Conservation (phyloP, 495 filamentous ascomycete genomes). For the Entonaema liquescens region DNA sequence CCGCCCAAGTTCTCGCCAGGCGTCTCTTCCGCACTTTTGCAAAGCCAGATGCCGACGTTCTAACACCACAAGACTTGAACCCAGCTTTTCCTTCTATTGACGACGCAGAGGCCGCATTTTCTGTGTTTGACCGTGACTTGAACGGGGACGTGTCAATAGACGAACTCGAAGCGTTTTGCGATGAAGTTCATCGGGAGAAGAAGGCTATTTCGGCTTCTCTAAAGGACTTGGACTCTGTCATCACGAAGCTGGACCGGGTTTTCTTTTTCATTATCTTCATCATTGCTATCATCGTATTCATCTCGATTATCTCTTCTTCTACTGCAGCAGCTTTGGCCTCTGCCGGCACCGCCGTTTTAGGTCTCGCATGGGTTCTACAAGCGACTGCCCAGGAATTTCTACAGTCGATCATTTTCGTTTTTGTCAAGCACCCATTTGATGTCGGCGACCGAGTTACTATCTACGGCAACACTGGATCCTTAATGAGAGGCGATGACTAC, state of each 20-base stretch:
- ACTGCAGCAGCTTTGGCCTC: slow-evolving; percentile 85
- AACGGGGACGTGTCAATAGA: slow-evolving; percentile 98
- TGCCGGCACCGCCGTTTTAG: slow-evolving; percentile 83
- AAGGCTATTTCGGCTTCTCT: slow-evolving; percentile 94
- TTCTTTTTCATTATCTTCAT: slow-evolving; percentile 85
- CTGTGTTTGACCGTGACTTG: slow-evolving; percentile 95
- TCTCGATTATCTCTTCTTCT: slow-evolving; percentile 88
- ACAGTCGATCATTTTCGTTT: slow-evolving; percentile 90
- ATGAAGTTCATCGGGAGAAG: slow-evolving; percentile 92
- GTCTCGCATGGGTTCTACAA: slow-evolving; percentile 90
- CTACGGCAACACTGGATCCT: slow-evolving; percentile 85
- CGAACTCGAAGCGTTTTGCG: slow-evolving; percentile 90
- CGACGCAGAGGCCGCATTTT: slow-evolving; percentile 90
- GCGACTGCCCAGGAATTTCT: slow-evolving; percentile 94
- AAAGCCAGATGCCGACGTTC: slow-evolving; percentile 74
- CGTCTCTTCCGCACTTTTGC: slow-evolving; percentile 93
- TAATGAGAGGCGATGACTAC: slow-evolving; percentile 86
- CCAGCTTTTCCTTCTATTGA: slow-evolving; percentile 84
- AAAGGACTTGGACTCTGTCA: slow-evolving; percentile 94
- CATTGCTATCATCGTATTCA: slow-evolving; percentile 82
- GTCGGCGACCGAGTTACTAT: slow-evolving; percentile 93
- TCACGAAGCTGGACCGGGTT: slow-evolving; percentile 87
- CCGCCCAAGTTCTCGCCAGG: slow-evolving; percentile 87
- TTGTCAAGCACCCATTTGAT: slow-evolving; percentile 98
- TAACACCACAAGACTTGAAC: slow-evolving; percentile 78